These are phyloP conservation scores for Yarrowia phangngaensis DNA, from an alignment of 805 yeast genomes.

Conservation along the genomic window DNA sequence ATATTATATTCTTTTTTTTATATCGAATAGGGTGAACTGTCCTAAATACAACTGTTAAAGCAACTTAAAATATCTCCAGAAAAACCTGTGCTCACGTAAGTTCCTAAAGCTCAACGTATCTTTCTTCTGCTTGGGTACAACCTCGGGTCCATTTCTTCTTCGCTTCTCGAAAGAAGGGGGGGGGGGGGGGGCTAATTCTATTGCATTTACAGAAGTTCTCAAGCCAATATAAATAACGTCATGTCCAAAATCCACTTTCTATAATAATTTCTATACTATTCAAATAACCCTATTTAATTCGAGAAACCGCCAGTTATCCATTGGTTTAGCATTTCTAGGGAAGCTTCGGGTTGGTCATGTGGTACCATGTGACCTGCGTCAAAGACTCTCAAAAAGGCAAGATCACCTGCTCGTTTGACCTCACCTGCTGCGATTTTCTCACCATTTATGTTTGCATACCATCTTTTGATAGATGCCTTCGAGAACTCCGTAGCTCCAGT, in stretches of 20 bases:
- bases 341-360: slow-evolving; percentile 75
- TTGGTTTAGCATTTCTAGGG: slow-evolving; percentile 77
- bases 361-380: slow-evolving; percentile 98
- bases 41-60: too few relatives aligned
- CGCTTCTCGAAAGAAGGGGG: too few relatives aligned
- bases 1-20: too few relatives aligned
- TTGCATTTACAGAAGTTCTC: too few relatives aligned
- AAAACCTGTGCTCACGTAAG: too few relatives aligned
- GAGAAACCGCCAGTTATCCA: slow-evolving; percentile 56
- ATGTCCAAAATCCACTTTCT: neutral
- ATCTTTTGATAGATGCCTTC: slow-evolving; percentile 39
- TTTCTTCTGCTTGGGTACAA: too few relatives aligned
- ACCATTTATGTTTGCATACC: slow-evolving; percentile 41
- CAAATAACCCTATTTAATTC: neutral
- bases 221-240: too few relatives aligned
- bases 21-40: too few relatives aligned
- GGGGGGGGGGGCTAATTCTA: too few relatives aligned
- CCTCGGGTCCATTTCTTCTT: too few relatives aligned
- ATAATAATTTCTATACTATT: neutral
- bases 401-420: slow-evolving; percentile 64
- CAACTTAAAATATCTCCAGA: too few relatives aligned
- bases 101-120: too few relatives aligned
- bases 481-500: slow-evolving; percentile 53
- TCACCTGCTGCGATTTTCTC: slow-evolving; percentile 54
- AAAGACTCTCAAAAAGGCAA: slow-evolving; percentile 78